phyloP scores from a whole-genome alignment of 2,329 filamentous ascomycete species.

The Alternaria sp. region DNA sequence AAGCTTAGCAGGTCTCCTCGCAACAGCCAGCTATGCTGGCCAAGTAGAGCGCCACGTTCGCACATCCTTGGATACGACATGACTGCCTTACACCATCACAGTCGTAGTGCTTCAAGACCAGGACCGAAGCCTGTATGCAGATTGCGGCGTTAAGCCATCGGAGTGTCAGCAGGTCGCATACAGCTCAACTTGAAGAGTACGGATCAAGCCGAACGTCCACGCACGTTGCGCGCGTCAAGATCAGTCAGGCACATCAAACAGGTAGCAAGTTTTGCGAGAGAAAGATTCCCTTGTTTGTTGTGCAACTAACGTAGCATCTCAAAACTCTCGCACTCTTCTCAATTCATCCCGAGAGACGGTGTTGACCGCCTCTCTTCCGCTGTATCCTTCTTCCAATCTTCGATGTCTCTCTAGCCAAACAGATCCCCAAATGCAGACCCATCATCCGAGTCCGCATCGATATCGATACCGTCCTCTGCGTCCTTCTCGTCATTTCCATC shows the following conservation, averaged over 20 bases:
- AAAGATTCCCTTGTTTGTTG: not conserved
- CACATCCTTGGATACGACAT: not conserved
- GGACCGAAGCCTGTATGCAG: not conserved
- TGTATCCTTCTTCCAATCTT: rapidly evolving
- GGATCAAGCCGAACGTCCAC: not conserved
- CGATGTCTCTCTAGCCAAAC: not conserved
- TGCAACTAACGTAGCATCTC: not conserved
- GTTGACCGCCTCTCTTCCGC: not conserved
- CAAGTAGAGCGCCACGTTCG: not conserved
- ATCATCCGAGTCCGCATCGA: constrained; percentile 11
- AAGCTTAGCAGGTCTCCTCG: not conserved
- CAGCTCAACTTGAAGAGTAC: not conserved
- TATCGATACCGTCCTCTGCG: constrained; percentile 8
- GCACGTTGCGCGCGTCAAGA: not conserved
- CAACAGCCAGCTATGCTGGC: not conserved
- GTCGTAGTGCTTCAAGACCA: not conserved
- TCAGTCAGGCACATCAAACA: not conserved
- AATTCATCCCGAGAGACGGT: not conserved
- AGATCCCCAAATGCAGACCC: not conserved
- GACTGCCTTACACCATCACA: not conserved
- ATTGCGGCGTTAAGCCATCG: not conserved
- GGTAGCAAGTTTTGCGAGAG: not conserved
- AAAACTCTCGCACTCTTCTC: not conserved
- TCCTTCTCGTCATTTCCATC: constrained; percentile 4
- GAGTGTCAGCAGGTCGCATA: not conserved